Evolutionary conservation across 768 basidiomycete genomes (phyloP).

Genomic region (Leccinum olivaceopallidum): DNA sequence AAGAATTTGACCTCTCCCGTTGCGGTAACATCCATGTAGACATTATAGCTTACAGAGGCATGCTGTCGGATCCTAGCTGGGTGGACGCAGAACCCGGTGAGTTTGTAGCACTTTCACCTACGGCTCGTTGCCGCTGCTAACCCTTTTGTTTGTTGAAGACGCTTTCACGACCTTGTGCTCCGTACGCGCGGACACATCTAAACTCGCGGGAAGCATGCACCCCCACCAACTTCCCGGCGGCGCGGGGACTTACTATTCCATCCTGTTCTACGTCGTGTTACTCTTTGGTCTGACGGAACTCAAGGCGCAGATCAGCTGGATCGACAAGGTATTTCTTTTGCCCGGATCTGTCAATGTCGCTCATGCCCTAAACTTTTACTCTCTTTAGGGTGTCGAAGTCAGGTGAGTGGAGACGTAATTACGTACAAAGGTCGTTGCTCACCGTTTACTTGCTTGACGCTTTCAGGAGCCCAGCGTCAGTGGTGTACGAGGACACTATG

Average conservation of each 20-base stretch:
- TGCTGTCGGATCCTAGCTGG: conserved; percentile 5
- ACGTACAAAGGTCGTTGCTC: background rate
- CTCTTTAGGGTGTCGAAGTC: conserved; percentile 36
- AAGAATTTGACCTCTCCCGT: conserved; percentile 16
- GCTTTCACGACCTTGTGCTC: conserved; percentile 13
- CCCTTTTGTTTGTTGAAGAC: background rate
- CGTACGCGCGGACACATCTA: conserved; percentile 15
- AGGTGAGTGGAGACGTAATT: conserved; percentile 21
- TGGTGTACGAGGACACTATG: conserved; percentile 27
- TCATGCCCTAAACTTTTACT: background rate
- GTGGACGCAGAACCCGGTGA: conserved; percentile 11
- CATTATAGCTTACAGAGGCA: conserved; percentile 17
- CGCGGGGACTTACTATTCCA: conserved; percentile 14
- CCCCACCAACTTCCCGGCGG: conserved; percentile 13
- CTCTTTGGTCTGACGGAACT: conserved; percentile 54
- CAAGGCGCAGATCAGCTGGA: conserved; percentile 52
- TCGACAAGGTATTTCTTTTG: conserved; percentile 36
- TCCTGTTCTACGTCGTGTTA: conserved; percentile 39
- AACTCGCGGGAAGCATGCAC: conserved; percentile 11
- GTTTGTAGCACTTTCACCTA: background rate
- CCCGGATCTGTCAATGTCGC: too few species aligned
- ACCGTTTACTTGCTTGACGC: background rate
- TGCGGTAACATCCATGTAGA: conserved; percentile 18
- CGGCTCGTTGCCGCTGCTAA: background rate
- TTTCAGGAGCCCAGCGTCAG: conserved; percentile 15